Conservation (phyloP, 2,329 filamentous ascomycete species). For the Aspergillus costaricaensis region DNA sequence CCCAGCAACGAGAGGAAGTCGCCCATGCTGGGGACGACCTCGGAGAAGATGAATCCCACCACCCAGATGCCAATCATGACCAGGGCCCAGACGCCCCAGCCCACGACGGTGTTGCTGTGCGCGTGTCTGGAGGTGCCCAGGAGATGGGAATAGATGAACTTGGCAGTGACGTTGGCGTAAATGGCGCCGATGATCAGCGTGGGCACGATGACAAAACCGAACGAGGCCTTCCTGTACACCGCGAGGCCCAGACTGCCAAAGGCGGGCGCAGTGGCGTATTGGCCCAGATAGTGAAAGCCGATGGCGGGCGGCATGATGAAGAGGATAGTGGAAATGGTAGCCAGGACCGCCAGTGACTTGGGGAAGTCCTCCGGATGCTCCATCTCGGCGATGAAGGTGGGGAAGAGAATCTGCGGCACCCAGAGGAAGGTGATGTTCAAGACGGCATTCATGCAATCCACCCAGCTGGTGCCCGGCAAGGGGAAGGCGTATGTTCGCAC, state of each 20-base stretch:
- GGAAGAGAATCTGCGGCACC: conserved; percentile 56
- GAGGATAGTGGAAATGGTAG: conserved; percentile 48
- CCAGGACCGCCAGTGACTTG: conserved; percentile 51
- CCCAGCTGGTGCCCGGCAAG: conserved; percentile 48
- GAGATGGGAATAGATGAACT: conserved; percentile 49
- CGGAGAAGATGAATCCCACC: conserved; percentile 51
- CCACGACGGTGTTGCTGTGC: conserved; percentile 51
- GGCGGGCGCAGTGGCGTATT: conserved; percentile 53
- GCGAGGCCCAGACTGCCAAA: conserved; percentile 50
- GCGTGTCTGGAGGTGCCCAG: conserved; percentile 49
- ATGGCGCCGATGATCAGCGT: conserved; percentile 54
- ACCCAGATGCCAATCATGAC: conserved; percentile 49
- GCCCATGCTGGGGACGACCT: conserved; percentile 53
- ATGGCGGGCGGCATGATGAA: conserved; percentile 55
- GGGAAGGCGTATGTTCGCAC: conserved; percentile 54
- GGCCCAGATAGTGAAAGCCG: conserved; percentile 52
- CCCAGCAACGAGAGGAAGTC: conserved; percentile 53
- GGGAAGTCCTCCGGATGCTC: conserved; percentile 54
- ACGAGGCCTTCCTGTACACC: conserved; percentile 52
- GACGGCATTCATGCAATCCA: conserved; percentile 53
- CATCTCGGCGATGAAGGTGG: conserved; percentile 56
- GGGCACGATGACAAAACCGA: conserved; percentile 55
- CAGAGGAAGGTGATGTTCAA: conserved; percentile 54
- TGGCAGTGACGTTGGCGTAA: conserved; percentile 53
- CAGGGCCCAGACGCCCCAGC: conserved; percentile 49